These are phyloP conservation scores for Phytophthora aleatoria DNA, from an alignment of 352 stramenopile species.

Conservation along the genomic window DNA sequence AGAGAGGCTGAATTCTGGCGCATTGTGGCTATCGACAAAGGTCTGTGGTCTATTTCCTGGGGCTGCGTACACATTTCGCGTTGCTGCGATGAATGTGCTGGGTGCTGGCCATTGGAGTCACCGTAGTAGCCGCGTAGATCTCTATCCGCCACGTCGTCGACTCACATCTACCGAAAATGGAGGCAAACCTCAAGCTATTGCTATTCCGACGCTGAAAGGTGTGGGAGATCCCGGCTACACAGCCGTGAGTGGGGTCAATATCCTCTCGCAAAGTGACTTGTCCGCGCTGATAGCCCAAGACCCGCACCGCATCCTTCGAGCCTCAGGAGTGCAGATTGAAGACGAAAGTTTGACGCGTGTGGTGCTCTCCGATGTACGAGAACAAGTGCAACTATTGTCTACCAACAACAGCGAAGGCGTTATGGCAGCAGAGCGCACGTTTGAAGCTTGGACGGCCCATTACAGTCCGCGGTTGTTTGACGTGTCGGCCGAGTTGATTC, in stretches of 20 bases:
- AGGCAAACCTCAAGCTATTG: slow-evolving; percentile 2
- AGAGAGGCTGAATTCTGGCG: slow-evolving; percentile 21
- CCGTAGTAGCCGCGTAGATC: slow-evolving; percentile 36
- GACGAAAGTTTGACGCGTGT: slow-evolving; percentile 32
- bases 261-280: slow-evolving; percentile 36
- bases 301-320: slow-evolving; percentile 30
- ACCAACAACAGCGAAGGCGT: slow-evolving; percentile 16
- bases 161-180: slow-evolving; percentile 11
- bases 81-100: slow-evolving; percentile 72
- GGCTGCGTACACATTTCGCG: slow-evolving; percentile 51
- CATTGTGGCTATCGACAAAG: slow-evolving; percentile 35
- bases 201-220: slow-evolving; percentile 52
- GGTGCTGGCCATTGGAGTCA: slow-evolving; percentile 59
- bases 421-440: slow-evolving; percentile 22
- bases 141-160: slow-evolving; percentile 4
- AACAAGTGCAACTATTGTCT: slow-evolving; percentile 42
- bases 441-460: slow-evolving; percentile 71
- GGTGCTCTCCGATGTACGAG: slow-evolving; percentile 63
- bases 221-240: slow-evolving; percentile 52
- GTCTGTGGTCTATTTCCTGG: slow-evolving; percentile 60
- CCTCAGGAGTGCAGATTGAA: slow-evolving; percentile 24
- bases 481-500: slow-evolving; percentile 68
- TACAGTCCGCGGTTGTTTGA: slow-evolving; percentile 69
- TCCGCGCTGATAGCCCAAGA: slow-evolving; percentile 27
- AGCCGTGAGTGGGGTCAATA: slow-evolving; percentile 27